A percentile compares a stretch with the other conserved stretches of the same genome.
phyloP scores from a whole-genome alignment of 1,139 yeast genomes.

The Zygoascus sp. region DNA sequence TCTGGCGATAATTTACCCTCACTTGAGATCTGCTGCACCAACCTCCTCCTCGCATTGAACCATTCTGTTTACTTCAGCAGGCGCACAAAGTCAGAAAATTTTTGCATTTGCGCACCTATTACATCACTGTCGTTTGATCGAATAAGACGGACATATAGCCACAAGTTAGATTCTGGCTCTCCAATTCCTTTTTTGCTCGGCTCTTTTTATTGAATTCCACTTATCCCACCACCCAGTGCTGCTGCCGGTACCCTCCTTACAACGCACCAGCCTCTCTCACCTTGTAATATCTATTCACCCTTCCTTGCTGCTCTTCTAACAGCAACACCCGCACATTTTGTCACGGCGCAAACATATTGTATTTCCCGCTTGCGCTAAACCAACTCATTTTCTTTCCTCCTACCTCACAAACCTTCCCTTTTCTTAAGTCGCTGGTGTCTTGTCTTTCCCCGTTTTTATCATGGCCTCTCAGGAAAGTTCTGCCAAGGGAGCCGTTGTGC shows the following conservation, averaged over 20 bases:
- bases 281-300: neutral
- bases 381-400: neutral
- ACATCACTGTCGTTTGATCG: neutral
- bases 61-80: neutral
- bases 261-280: too few relatives aligned
- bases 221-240: too few relatives aligned
- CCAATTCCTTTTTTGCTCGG: too few relatives aligned
- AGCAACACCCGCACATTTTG: neutral
- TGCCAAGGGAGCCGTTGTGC: conserved; percentile 37
- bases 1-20: neutral
- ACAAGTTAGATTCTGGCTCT: neutral
- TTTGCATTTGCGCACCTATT: neutral
- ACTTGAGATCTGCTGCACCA: neutral
- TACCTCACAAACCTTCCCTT: neutral
- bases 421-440: too few relatives aligned
- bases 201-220: too few relatives aligned
- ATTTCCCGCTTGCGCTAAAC: neutral
- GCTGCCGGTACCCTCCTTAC: too few relatives aligned
- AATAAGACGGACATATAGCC: neutral
- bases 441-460: too few relatives aligned
- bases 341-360: neutral
- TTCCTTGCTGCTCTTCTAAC: neutral
- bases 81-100: neutral
- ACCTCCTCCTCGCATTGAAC: neutral
- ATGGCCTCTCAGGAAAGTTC: conserved; percentile 19